phyloP scores from a whole-genome alignment of 371 early-diverging fungal genomes.

The Rhizopus microsporus region DNA sequence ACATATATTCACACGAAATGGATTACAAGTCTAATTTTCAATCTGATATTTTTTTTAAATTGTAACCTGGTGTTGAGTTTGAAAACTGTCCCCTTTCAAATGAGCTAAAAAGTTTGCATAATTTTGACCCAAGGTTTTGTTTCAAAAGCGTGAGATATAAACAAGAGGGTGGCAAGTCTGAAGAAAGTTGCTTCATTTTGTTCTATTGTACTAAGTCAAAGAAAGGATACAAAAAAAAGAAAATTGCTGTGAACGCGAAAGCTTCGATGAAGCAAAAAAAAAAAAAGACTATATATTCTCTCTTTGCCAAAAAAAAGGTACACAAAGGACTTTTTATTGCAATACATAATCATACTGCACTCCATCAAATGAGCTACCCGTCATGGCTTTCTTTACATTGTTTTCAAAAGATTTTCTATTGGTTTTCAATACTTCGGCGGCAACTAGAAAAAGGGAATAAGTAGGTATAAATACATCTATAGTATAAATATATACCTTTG shows the following conservation, averaged over 20 bases:
- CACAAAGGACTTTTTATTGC: background rate
- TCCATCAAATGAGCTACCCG: slow-evolving; percentile 69
- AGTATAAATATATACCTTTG: slow-evolving; percentile 59
- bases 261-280: no score
- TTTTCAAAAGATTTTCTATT: slow-evolving; percentile 66
- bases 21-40: no score
- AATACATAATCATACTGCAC: slow-evolving; percentile 67
- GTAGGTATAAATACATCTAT: background rate
- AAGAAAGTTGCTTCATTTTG: no score
- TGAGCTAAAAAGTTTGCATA: no score
- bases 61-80: no score
- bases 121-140: no score
- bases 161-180: no score
- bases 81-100: no score
- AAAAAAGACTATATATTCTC: no score
- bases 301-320: background rate
- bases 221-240: background rate
- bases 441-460: slow-evolving; percentile 48
- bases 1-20: no score
- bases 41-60: no score
- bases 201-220: background rate
- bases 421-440: slow-evolving; percentile 74
- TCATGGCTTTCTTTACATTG: slow-evolving; percentile 72
- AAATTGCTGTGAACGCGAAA: no score
- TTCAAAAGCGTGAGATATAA: background rate